Evolutionary conservation across 495 filamentous ascomycete genomes (phyloP).

Genomic region (Annulohypoxylon stygium): DNA sequence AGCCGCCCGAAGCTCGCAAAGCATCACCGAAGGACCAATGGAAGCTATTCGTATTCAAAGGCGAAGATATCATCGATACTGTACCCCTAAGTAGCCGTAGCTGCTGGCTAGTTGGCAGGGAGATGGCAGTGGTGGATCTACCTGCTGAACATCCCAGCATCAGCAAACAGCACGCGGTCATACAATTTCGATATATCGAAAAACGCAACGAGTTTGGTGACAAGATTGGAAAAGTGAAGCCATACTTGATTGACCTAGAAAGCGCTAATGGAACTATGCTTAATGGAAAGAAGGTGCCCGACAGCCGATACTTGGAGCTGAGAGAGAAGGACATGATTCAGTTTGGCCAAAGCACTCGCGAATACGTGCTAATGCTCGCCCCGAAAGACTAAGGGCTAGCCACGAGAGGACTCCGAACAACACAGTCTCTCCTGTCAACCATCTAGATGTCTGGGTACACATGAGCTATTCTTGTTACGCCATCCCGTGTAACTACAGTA

Average conservation of each 20-base stretch:
- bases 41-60: slow-evolving; percentile 96
- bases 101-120: slow-evolving; percentile 92
- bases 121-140: slow-evolving; percentile 83
- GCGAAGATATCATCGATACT: slow-evolving; percentile 80
- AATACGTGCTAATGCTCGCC: slow-evolving; percentile 85
- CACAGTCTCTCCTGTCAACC: slow-evolving; percentile 10
- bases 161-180: slow-evolving; percentile 93
- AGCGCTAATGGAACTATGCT: slow-evolving; percentile 91
- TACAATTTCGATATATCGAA: slow-evolving; percentile 90
- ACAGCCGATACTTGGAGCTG: slow-evolving; percentile 85
- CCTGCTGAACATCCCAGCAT: slow-evolving; percentile 89
- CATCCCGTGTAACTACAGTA: slow-evolving; percentile 30
- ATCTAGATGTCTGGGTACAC: background rate
- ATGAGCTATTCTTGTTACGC: slow-evolving; percentile 17
- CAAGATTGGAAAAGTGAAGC: slow-evolving; percentile 82
- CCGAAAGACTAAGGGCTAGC: slow-evolving; percentile 54
- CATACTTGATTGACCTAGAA: slow-evolving; percentile 93
- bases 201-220: slow-evolving; percentile 90
- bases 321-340: slow-evolving; percentile 87
- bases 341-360: slow-evolving; percentile 88
- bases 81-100: slow-evolving; percentile 79
- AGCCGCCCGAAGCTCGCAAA: slow-evolving; percentile 92
- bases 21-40: slow-evolving; percentile 81
- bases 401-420: slow-evolving; percentile 17
- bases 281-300: slow-evolving; percentile 79